A percentile compares a stretch with the other conserved stretches of the same genome.
These are phyloP conservation scores for Alternaria arbusti DNA, from an alignment of 2,329 filamentous ascomycete species.

Conservation along the genomic window DNA sequence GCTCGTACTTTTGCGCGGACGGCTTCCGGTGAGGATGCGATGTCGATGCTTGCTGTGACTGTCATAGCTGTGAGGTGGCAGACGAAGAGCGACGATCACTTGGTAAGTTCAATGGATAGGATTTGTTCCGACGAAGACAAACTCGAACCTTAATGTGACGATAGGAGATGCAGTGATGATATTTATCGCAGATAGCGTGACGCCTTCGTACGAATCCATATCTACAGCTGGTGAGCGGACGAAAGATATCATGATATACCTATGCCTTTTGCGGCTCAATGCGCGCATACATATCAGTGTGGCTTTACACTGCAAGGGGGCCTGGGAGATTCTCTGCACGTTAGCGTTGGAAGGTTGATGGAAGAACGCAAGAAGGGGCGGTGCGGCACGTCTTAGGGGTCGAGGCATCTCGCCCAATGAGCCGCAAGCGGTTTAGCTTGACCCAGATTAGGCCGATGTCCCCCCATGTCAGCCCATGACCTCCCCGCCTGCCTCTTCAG, in stretches of 20 bases:
- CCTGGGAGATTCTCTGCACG: background rate
- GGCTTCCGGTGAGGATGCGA: constrained; percentile 15
- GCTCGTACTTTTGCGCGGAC: constrained; percentile 22
- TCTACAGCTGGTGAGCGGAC: background rate
- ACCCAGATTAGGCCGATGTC: background rate
- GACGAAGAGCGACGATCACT: background rate
- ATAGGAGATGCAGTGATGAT: background rate
- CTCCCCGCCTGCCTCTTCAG: background rate
- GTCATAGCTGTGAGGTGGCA: constrained; percentile 9
- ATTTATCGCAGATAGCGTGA: background rate
- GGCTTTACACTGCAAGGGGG: background rate
- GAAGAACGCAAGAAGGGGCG: background rate
- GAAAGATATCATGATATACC: background rate
- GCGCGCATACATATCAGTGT: background rate
- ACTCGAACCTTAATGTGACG: background rate
- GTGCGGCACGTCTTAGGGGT: background rate
- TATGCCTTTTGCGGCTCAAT: constrained; percentile 10
- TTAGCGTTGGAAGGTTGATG: background rate
- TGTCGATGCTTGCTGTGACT: constrained; percentile 20
- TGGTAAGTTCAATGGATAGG: background rate
- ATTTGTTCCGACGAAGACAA: background rate
- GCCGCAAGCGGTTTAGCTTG: constrained; percentile 31
- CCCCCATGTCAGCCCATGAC: background rate
- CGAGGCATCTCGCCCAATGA: constrained; percentile 26
- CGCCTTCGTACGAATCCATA: background rate